Conservation (phyloP, 2,329 filamentous ascomycete species). For the Hypocreales sp. region DNA sequence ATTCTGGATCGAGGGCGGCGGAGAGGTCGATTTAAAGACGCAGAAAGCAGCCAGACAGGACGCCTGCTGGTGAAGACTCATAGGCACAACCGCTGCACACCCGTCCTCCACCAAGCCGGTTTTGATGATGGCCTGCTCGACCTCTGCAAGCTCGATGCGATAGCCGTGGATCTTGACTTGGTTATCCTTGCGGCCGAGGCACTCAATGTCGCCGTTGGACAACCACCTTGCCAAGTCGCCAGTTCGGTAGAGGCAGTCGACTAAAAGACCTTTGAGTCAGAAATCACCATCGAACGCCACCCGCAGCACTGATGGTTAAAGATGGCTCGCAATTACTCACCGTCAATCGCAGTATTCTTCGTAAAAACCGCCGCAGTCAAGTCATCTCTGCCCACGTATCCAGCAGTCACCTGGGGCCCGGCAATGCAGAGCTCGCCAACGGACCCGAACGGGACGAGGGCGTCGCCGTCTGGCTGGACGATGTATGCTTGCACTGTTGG, state of each 20-base stretch:
- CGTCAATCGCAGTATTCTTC: not conserved
- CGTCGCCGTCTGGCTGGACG: not conserved
- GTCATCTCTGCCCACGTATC: constrained; percentile 5
- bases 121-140: constrained; percentile 6
- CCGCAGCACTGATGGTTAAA: no score
- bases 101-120: constrained; percentile 1
- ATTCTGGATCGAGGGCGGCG: not conserved
- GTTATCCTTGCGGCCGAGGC: constrained; percentile 10
- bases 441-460: constrained; percentile 3
- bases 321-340: no score
- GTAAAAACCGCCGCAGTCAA: constrained; percentile 4
- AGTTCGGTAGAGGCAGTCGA: constrained; percentile 5
- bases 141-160: constrained; percentile 11
- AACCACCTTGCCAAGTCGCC: constrained; percentile 5
- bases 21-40: not conserved
- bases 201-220: constrained; percentile 3
- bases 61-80: not conserved
- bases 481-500: not conserved
- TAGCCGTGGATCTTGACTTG: constrained; percentile 13
- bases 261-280: no score
- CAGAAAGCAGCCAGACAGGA: not conserved
- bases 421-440: constrained; percentile 8
- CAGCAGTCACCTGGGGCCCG: constrained; percentile 5
- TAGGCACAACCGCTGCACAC: constrained; percentile 1
- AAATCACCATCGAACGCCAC: no score